Evolutionary conservation across 495 filamentous ascomycete species (phyloP).

Genomic region (Mytilinidion resinicola): DNA sequence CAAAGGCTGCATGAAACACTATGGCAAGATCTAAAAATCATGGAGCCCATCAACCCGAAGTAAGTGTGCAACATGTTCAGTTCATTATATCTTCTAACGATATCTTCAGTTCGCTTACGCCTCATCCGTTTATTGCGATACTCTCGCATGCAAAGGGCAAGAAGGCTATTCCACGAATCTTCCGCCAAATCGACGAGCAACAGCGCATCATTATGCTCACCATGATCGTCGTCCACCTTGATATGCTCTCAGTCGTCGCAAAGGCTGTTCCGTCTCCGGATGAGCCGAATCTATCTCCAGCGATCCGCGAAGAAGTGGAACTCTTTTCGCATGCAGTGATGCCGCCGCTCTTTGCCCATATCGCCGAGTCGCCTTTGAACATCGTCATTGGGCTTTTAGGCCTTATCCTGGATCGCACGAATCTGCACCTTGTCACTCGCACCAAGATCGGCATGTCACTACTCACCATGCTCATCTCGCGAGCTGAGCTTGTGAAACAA

Average conservation of each 20-base stretch:
- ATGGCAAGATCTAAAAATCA: conserved; percentile 79
- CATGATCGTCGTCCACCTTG: conserved; percentile 91
- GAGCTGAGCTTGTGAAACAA: conserved; percentile 89
- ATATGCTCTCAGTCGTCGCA: conserved; percentile 82
- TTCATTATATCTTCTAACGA: conserved; percentile 1
- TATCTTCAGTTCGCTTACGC: conserved; percentile 43
- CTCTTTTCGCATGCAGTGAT: conserved; percentile 82
- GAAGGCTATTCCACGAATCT: conserved; percentile 87
- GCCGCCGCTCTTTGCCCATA: conserved; percentile 77
- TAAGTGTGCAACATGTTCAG: conserved; percentile 26
- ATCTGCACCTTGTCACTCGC: conserved; percentile 68
- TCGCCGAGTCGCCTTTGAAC: conserved; percentile 83
- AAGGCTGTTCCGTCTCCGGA: conserved; percentile 61
- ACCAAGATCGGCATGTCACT: conserved; percentile 82
- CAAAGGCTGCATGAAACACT: conserved; percentile 70
- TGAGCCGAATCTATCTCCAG: conserved; percentile 58
- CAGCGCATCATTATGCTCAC: conserved; percentile 92
- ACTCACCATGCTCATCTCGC: conserved; percentile 89
- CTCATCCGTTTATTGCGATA: conserved; percentile 95
- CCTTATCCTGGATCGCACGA: conserved; percentile 72
- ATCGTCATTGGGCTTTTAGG: conserved; percentile 85
- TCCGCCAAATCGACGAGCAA: conserved; percentile 84
- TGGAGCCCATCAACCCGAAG: conserved; percentile 76
- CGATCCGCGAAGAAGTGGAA: conserved; percentile 83
- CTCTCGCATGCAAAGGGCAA: conserved; percentile 94